Evolutionary conservation across 2,329 filamentous ascomycete genomes (phyloP), one percentile per base, ranked within the genome.

Genomic region (Pseudopyrenochaeta lycopersici): DNA sequence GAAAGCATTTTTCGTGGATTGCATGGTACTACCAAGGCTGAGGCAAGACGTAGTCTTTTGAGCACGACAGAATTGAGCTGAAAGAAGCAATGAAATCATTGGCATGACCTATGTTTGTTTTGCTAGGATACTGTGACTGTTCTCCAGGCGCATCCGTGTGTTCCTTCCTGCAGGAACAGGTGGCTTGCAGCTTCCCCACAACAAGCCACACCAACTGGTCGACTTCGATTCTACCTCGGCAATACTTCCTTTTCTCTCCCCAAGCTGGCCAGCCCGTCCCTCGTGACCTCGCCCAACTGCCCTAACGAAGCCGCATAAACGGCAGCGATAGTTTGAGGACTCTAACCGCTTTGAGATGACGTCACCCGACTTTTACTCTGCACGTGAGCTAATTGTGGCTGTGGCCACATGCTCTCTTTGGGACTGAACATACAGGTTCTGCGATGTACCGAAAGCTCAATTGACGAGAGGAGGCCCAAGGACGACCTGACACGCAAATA

Each of bases 351-450:
- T 44, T 17, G 41, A 38, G 38, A 53, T 61, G 60, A 64, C 54
- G 59, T 63, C 60, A 64, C 33, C 36, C 38, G 30, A 45, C 53
- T 35, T 44, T 48, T 35, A 44, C 41, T 33, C 23, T 35, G 46
- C 54, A 52, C 44, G 45, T 54, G 49, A 49, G 50, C 42, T 45
- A 39, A 41, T 31, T 44, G 46, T 47, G 43, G 52, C 45, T 40
- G 39, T 29, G 43, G 42, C 46, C 58, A 46, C 56, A 53, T 53
- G 52, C 46, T 38, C 39, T 23, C 15, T 44, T 27, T n/a, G 20
- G 31, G 41, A 33, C 45, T 54, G 10, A 21, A 6, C 14, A 20
- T 18, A 31, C 30, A 46, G 30, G 27, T 10, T 10, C 33, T 49
- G 27, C 30, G 20, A 29, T 6, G 30, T 36, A 7, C 39, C 18